A percentile compares a stretch with the other conserved stretches of the same genome.
These are phyloP conservation scores for Schwanniomyces sp. DNA, from an alignment of 805 yeast species.

Conservation along the genomic window DNA sequence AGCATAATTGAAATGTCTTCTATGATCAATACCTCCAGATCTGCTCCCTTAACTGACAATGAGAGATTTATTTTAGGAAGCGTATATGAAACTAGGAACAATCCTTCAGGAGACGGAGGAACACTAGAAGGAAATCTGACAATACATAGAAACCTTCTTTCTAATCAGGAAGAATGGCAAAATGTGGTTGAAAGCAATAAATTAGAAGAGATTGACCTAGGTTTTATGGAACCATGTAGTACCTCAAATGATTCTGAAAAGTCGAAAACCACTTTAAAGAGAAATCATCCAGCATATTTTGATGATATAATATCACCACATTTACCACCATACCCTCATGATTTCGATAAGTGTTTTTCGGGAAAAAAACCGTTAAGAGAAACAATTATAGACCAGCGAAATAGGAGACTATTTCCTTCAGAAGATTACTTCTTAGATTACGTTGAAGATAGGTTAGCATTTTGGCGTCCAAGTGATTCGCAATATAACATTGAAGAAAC, in stretches of 20 bases:
- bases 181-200: background rate
- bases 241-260: background rate
- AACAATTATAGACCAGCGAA: constrained; percentile 8
- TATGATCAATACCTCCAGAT: background rate
- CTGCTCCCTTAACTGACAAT: background rate
- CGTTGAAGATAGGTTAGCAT: constrained; percentile 29
- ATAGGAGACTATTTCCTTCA: constrained; percentile 8
- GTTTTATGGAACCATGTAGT: background rate
- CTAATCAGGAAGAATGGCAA: background rate
- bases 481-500: constrained; percentile 28
- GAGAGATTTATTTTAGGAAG: background rate
- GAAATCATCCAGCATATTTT: background rate
- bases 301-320: constrained; percentile 12
- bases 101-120: background rate
- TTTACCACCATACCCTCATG: constrained; percentile 18
- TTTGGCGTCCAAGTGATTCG: constrained; percentile 34
- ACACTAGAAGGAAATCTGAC: too few relatives aligned
- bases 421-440: constrained; percentile 19
- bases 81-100: background rate
- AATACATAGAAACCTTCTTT: background rate
- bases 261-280: background rate
- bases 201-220: background rate
- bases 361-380: constrained; percentile 5
- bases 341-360: background rate
- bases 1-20: background rate